Evolutionary conservation across 371 early-diverging fungal species (phyloP), one percentile per base, ranked within the genome.

Genomic region (Chytridium lagenaria): DNA sequence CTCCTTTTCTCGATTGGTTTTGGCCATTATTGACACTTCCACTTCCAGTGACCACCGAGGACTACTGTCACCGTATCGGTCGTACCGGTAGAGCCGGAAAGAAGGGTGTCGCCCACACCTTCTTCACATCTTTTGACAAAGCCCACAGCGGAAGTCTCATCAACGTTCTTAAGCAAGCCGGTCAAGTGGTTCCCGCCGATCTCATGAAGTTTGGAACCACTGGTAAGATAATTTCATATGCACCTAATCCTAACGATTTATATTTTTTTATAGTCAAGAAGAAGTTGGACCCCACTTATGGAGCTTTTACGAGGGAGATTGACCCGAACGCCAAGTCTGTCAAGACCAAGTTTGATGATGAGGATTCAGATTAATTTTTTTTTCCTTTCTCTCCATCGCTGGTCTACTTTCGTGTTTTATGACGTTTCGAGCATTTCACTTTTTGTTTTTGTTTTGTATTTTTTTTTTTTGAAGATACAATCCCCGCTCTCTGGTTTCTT

Each of bases 81-180:
- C 91, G 99, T 75, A 98, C 99, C 2, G 99, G 95, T 10, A 90
- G 98, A 40, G 97, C 95, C 71, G 98, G 98, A 68, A 90, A 91
- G 76, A 88, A 85, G 77, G 99, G 99, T 51, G 89, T 86, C 26
- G 90, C 98, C 10, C 92, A 98, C 77, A 98, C 98, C 26, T 90
- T 98, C 79, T 97, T 99, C 75, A 97, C 98, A 1, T 81, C 86
- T 10, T 91, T 93, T 68, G 99, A 99, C 82, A 95, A 98, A 84
- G 80, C 91, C 26, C 94, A 95, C 66, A 90, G 93, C 44, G 87
- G 85, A 39, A 80, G 89, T 67, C 82, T 98, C 72, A 90, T 95
- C 78, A 97, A 97, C 77, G 93, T 97, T 2, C 86, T 98, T 69
- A 93, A 91, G 77, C 87, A 94, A 73, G 96, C 97, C 12, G 90